These are phyloP conservation scores for Lepidium campestre DNA, from an alignment of 441 rosid species.

Conservation along the genomic window DNA sequence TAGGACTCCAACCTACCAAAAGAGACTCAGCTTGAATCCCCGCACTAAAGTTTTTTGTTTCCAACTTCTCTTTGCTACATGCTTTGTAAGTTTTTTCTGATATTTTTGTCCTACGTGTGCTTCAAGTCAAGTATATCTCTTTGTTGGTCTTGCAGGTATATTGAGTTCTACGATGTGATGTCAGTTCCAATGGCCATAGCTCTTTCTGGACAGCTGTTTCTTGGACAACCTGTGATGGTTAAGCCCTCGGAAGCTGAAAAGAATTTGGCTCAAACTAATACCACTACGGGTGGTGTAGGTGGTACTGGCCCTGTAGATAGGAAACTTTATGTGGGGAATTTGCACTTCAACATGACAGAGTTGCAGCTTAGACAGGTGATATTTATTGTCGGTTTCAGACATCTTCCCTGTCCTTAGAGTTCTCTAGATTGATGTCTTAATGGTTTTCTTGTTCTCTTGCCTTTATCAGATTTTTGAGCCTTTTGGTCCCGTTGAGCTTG, in stretches of 20 bases:
- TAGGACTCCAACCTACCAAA: constrained; percentile 57
- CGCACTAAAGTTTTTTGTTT: constrained; percentile 60
- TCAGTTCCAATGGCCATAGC: constrained; percentile 95
- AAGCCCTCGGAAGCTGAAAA: constrained; percentile 98
- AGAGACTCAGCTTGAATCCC: constrained; percentile 72
- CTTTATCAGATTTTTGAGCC: constrained; percentile 71
- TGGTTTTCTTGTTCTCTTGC: neutral
- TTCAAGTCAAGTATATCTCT: constrained; percentile 31
- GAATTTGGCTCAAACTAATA: constrained; percentile 76
- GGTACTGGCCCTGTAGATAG: constrained; percentile 73
- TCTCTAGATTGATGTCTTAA: neutral
- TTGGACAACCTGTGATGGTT: constrained; percentile 95
- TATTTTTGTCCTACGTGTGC: constrained; percentile 19
- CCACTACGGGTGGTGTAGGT: constrained; percentile 43
- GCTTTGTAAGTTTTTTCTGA: constrained; percentile 47
- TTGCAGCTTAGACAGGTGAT: constrained; percentile 83
- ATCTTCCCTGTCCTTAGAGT: constrained; percentile 1
- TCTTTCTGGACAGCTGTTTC: constrained; percentile 72
- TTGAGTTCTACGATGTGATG: constrained; percentile 89
- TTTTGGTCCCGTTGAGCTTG: constrained; percentile 89
- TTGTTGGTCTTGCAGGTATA: constrained; percentile 60
- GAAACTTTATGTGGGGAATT: constrained; percentile 83
- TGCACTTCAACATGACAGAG: constrained; percentile 91
- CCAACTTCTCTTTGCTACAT: constrained; percentile 50
- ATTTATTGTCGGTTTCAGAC: neutral